phyloP scores from a whole-genome alignment of 176 grass and related monocot genomes.

The Canna indica region DNA sequence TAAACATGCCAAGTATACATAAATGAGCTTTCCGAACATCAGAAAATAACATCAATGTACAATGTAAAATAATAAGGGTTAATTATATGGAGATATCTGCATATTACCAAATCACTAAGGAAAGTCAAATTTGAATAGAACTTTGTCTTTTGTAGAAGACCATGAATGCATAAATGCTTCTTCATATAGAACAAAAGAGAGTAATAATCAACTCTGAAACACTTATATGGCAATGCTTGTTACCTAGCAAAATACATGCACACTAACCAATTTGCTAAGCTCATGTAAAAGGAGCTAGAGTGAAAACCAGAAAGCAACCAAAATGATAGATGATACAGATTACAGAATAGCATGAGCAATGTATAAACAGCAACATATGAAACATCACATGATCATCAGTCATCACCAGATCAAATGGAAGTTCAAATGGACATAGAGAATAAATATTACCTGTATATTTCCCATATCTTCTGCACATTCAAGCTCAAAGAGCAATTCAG shows the following conservation, averaged over 20 bases:
- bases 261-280: too few species aligned
- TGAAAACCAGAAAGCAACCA: too few species aligned
- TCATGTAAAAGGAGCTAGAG: too few species aligned
- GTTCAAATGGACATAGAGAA: not conserved
- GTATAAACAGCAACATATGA: not conserved
- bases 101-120: too few species aligned
- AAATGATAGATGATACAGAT: not conserved
- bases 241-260: too few species aligned
- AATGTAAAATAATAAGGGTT: not conserved
- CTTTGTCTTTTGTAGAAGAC: too few species aligned
- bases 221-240: too few species aligned
- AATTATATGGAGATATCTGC: not conserved
- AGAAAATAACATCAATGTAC: not conserved
- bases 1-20: not conserved
- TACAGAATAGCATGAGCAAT: not conserved
- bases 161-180: too few species aligned
- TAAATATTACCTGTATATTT: conserved; percentile 54
- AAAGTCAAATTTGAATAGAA: too few species aligned
- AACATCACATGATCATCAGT: not conserved
- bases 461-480: conserved; percentile 43
- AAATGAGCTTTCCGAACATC: not conserved
- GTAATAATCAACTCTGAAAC: too few species aligned
- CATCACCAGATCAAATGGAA: not conserved
- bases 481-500: conserved; percentile 67
- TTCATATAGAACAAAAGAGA: too few species aligned